Base-by-base conservation (phyloP, 768 basidiomycete genomes). In the Termitomyces sp. region DNA sequence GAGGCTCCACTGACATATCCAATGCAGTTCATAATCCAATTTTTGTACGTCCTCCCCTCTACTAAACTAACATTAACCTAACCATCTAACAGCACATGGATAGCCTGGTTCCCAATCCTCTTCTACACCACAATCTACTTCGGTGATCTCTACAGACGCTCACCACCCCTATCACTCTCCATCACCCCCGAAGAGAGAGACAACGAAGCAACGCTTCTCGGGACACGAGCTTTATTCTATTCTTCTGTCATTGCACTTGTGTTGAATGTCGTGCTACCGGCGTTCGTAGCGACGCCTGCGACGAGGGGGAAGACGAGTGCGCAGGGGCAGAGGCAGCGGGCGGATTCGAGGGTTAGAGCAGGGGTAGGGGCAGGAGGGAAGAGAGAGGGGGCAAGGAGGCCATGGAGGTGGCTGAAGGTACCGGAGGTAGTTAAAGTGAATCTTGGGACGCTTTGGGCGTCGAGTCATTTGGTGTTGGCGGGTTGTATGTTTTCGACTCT, bases 81-180 rank as follows among this genome's bases (percentile, higher is more conserved):
- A n/a, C n/a, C n/a, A n/a, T n/a, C n/a, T n/a, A n/a, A n/a, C 56
- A 93, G 91, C 59, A 82, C 86, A 13, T 95, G 86, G 86, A 79
- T 95, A 58, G 90, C 84, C 8, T 98, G 96, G 96, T 97, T 96
- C 67, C 95, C 95, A 0, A 74, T 94, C 26, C 78, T 96, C 1
- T 95, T 95, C 72, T 95, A 93, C 75, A 88, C 87, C 3, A 89
- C 90, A 1, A 76, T 92, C 26, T 98, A 94, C 72, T 81, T 97
- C 54, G 91, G 91, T 12, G 95, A 96, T 64, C 79, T 96, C 12
- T 85, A 97, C 77, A 89, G 86, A 60, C 77, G 73, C 3, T 63
- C 77, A 9, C 78, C 74, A 1, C 68, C 74, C 20, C 57, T 60
- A 22, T 53, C 65, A 16, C 27, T 58, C 20, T 32, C 62, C 2